A percentile compares a stretch with the other conserved stretches of the same genome.
phyloP scores from a whole-genome alignment of 108 stramenopile species.

The Cylindrotheca fusiformis region DNA sequence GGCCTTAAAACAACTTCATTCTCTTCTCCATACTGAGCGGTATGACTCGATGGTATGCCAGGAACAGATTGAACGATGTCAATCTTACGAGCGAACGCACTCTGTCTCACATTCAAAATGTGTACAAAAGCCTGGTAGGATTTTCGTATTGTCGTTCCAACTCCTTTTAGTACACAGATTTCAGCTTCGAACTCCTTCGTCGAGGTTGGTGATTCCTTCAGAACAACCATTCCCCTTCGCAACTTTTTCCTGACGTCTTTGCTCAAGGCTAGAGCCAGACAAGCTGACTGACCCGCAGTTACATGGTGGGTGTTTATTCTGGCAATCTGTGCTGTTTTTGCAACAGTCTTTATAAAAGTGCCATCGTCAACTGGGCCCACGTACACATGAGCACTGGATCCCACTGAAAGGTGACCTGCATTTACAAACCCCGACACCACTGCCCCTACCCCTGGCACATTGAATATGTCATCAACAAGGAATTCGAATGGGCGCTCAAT shows the following conservation, averaged over 20 bases:
- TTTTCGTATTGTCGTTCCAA: constrained; percentile 76
- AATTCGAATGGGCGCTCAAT: constrained; percentile 77
- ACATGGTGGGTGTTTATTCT: constrained; percentile 73
- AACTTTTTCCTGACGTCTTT: constrained; percentile 78
- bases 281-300: constrained; percentile 82
- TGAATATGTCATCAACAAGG: constrained; percentile 82
- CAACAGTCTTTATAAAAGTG: constrained; percentile 75
- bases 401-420: constrained; percentile 75
- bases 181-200: constrained; percentile 87
- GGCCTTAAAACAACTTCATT: constrained; percentile 68
- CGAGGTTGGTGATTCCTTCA: constrained; percentile 62
- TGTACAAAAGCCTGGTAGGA: constrained; percentile 87
- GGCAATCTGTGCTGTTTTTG: constrained; percentile 84
- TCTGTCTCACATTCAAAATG: constrained; percentile 85
- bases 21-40: constrained; percentile 50
- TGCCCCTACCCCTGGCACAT: constrained; percentile 79
- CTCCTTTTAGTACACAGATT: constrained; percentile 87
- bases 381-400: constrained; percentile 62
- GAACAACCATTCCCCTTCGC: constrained; percentile 82
- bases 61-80: constrained; percentile 68
- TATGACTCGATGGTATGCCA: constrained; percentile 57
- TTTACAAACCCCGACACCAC: constrained; percentile 84
- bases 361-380: constrained; percentile 88
- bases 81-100: constrained; percentile 73
- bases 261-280: constrained; percentile 71